These are phyloP conservation scores for Linnemannia zychae DNA, from an alignment of 192 early-diverging fungal genomes.

Conservation along the genomic window DNA sequence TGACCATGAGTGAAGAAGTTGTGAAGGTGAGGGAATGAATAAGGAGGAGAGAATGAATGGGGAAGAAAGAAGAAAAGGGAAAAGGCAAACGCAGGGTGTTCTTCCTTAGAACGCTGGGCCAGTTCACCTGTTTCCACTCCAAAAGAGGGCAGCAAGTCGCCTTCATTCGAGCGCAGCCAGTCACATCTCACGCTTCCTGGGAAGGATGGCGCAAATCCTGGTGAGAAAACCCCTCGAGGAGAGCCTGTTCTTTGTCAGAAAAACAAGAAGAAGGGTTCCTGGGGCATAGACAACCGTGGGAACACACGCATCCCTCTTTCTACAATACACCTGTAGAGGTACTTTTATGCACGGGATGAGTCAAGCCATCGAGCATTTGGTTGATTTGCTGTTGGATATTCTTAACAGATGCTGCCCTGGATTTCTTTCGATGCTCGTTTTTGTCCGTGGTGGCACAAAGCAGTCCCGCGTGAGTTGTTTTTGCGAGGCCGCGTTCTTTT, in stretches of 20 bases:
- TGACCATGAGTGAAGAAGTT: slow-evolving; percentile 1
- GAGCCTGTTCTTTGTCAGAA: background rate
- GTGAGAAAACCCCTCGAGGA: background rate
- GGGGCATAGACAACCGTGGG: background rate
- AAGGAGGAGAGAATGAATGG: background rate
- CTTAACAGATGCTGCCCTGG: too few relatives aligned
- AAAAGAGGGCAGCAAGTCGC: background rate
- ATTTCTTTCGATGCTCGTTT: background rate
- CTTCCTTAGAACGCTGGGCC: too few relatives aligned
- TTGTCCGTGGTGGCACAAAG: slow-evolving; percentile 8
- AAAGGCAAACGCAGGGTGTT: too few relatives aligned
- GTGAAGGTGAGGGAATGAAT: background rate
- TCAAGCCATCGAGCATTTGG: background rate
- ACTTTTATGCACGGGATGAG: background rate
- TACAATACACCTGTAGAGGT: background rate
- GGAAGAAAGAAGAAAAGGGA: background rate
- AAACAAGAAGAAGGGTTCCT: background rate
- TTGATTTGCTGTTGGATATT: too few relatives aligned
- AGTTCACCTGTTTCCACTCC: too few relatives aligned
- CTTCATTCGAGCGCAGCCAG: background rate
- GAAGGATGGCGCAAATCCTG: background rate
- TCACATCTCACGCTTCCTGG: background rate
- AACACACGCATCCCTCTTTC: background rate
- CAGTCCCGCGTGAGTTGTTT: background rate
- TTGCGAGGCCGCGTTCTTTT: background rate